Evolutionary conservation across 2,329 filamentous ascomycete species (phyloP), one percentile per base, ranked within the genome.

Genomic region (Pseudogymnoascus sp.): DNA sequence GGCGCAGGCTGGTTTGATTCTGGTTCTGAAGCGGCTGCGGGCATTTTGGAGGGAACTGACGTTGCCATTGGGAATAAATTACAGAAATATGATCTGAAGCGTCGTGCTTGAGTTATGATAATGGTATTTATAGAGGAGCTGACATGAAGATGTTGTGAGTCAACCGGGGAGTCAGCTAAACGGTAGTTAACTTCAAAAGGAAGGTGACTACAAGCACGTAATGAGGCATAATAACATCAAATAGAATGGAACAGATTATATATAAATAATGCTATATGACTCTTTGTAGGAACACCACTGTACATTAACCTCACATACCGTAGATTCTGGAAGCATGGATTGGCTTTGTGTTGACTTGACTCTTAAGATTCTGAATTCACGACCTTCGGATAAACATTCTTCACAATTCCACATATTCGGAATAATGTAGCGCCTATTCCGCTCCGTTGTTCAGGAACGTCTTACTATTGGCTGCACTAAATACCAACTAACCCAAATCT

Each of bases 371-470:
- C 40, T 24, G 11, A 26, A 44, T 26, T 33, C 47, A 11, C 9
- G 47, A 21, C 29, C 26, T 17, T 54, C 47, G 47, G 47, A 54
- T 54, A 54, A 54, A 54, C 47, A 13, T 35, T 54, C 15, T 10
- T 11, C 15, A 21, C n/a, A 3, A 17, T 54, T 33, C 44, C 44
- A 54, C 47, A 21, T 39, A 47, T 33, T 24, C 31, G 59, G 36
- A 47, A 29, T 13, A 60, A 47, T 59, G 44, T 60, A 60, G 37
- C 59, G 44, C 39, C 26, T 39, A 37, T 59, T 37, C 35, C 39
- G 35, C 24, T 59, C 35, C 58, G 17, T n/a, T 31, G 13, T 1
- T 13, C 58, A 39, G 35, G 33, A 5, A 31, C 33, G n/a, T 11
- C 33, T 44, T 59, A 11, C 11, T n/a, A 59, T 47, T 44, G 47